Conservation (phyloP, 2,329 filamentous ascomycete genomes). For the Neofusicoccum cordaticola region DNA sequence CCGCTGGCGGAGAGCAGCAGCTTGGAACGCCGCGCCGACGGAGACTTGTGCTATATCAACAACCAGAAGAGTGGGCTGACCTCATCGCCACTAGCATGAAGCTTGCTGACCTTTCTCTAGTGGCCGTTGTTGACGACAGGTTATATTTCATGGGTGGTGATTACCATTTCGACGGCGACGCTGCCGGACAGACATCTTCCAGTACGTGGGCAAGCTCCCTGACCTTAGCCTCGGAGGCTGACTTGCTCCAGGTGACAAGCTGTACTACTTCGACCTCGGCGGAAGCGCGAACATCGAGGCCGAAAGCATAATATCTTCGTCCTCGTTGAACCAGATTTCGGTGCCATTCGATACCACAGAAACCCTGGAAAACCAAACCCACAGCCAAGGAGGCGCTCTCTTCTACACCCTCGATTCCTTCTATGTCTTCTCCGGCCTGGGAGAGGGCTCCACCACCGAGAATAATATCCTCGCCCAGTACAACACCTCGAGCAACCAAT, state of each 20-base stretch:
- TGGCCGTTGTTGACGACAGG: neutral
- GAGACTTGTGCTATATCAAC: neutral
- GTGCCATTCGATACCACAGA: neutral
- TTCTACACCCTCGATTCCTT: neutral
- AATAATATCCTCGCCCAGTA: neutral
- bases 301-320: neutral
- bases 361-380: neutral
- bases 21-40: neutral
- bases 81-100: neutral
- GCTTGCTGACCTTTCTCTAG: neutral
- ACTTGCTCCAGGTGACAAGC: neutral
- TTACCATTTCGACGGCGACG: conserved; percentile 5
- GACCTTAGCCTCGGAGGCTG: neutral
- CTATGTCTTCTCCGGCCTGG: neutral
- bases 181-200: neutral
- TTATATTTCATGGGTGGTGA: conserved; percentile 13
- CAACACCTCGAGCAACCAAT: neutral
- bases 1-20: neutral
- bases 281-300: neutral
- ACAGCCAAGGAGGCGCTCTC: neutral
- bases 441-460: neutral
- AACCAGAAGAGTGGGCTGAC: neutral
- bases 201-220: neutral
- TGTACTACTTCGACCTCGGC: neutral
- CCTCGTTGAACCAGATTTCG: neutral